phyloP scores from a whole-genome alignment of 495 filamentous ascomycete genomes.

The Daldinia loculata region DNA sequence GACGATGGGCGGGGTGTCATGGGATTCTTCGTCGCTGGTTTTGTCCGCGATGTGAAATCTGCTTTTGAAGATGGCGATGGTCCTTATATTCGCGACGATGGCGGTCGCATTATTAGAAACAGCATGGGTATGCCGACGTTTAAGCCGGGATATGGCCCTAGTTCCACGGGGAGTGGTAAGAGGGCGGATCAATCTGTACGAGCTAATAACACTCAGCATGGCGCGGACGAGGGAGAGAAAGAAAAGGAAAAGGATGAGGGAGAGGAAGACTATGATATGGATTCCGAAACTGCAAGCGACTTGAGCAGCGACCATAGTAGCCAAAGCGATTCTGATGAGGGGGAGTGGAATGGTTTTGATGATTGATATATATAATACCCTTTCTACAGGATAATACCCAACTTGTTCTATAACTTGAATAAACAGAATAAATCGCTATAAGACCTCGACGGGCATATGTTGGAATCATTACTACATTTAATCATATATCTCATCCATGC shows the following conservation, averaged over 20 bases:
- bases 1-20: constrained; percentile 75
- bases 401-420: neutral
- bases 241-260: constrained; percentile 37
- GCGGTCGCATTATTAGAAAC: constrained; percentile 51
- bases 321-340: constrained; percentile 35
- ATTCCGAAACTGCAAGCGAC: constrained; percentile 34
- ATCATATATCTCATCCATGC: no score
- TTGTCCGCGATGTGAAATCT: constrained; percentile 47
- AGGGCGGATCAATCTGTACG: neutral
- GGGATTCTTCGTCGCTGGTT: constrained; percentile 55
- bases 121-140: constrained; percentile 50
- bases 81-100: constrained; percentile 52
- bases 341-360: constrained; percentile 60
- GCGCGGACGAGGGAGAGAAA: neutral
- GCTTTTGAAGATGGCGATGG: constrained; percentile 23
- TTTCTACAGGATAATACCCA: neutral
- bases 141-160: constrained; percentile 44
- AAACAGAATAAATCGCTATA: no score
- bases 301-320: constrained; percentile 2
- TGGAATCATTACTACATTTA: no score
- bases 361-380: constrained; percentile 46
- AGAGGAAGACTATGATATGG: constrained; percentile 39
- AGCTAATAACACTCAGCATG: constrained; percentile 23
- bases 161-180: neutral
- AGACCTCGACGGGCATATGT: no score